These are phyloP conservation scores for Blastomyces percursus DNA, from an alignment of 2,329 filamentous ascomycete genomes.

Conservation along the genomic window DNA sequence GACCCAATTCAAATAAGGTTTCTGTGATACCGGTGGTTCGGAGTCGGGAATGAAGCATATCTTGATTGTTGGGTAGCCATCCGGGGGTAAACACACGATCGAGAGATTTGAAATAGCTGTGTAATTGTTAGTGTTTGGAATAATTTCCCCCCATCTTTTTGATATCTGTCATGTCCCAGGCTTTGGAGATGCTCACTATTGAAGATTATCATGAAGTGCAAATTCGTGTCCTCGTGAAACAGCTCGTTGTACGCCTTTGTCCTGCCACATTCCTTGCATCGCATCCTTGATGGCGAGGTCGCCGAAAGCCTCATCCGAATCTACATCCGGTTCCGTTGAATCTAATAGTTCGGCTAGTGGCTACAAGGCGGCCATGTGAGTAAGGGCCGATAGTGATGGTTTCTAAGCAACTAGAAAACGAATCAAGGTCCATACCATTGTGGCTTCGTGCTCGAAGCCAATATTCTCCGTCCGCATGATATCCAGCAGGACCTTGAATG, in stretches of 20 bases:
- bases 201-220: constrained; percentile 87
- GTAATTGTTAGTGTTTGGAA: not conserved
- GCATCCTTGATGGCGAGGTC: constrained; percentile 51
- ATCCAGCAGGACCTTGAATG: constrained; percentile 79
- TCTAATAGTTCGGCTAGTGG: constrained; percentile 67
- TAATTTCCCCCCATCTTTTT: no score
- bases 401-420: not conserved
- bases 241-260: constrained; percentile 73
- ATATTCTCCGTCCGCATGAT: constrained; percentile 82
- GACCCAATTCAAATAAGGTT: constrained; percentile 82
- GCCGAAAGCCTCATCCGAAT: constrained; percentile 69
- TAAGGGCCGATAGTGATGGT: not conserved
- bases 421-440: constrained; percentile 48
- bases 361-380: constrained; percentile 36
- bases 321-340: constrained; percentile 65
- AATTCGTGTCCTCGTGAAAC: constrained; percentile 93
- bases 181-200: constrained; percentile 57
- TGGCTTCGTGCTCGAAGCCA: constrained; percentile 64
- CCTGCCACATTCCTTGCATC: constrained; percentile 73
- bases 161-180: not conserved
- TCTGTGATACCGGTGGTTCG: constrained; percentile 94
- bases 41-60: constrained; percentile 80
- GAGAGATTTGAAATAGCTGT: constrained; percentile 70
- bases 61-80: constrained; percentile 87
- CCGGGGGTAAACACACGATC: constrained; percentile 63